Base-by-base conservation (phyloP, 257 asterid genomes). In the Petrea volubilis region DNA sequence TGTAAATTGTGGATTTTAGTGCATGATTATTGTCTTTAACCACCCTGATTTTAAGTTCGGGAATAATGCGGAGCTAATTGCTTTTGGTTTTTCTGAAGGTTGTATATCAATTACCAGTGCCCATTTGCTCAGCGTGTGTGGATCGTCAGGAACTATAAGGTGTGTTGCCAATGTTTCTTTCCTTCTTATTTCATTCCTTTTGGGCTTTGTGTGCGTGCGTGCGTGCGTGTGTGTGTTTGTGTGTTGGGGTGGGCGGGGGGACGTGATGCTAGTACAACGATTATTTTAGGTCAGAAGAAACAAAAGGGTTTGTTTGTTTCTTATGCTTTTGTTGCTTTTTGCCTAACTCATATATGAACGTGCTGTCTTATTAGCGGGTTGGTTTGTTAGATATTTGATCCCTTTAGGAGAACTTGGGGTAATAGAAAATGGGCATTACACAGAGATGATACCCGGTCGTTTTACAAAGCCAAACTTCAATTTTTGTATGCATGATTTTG, bases 51-150 rank as follows among this genome's bases (percentile, higher is more conserved):
- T 75, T 24, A 33, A 62, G 49, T 31, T 17, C 31, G 12, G 2
- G 34, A 24, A 13, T 41, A 4, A 36, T 46, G 63, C 67, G 41
- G 58, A 53, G 18, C n/a, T n/a, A n/a, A n/a, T 2, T 12, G 49
- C 5, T 75, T 64, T 53, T 34, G 28, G 56, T 68, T 67, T 60
- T 67, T 60, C 25, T 71, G 79, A 74, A 92, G 98, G 90, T 66
- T 92, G 86, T 92, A 92, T 58, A 65, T 76, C 75, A 73, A 66
- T 73, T 81, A 81, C 68, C 70, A 69, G 28, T 92, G 96, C 70
- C 98, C 96, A 0, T 86, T 9, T 81, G 84, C 89, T 63, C 97
- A 90, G 79, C 96, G 97, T 28, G 79, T 68, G 2, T 90, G 98
- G 98, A 85, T 90, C 33, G 70, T 68, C 59, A 78, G 96, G 81